Percentiles rank a stretch among this genome's conserved stretches.
Evolutionary conservation across 1,139 yeast species (phyloP).

Genomic region (Groenewaldozyma auringiensis): DNA sequence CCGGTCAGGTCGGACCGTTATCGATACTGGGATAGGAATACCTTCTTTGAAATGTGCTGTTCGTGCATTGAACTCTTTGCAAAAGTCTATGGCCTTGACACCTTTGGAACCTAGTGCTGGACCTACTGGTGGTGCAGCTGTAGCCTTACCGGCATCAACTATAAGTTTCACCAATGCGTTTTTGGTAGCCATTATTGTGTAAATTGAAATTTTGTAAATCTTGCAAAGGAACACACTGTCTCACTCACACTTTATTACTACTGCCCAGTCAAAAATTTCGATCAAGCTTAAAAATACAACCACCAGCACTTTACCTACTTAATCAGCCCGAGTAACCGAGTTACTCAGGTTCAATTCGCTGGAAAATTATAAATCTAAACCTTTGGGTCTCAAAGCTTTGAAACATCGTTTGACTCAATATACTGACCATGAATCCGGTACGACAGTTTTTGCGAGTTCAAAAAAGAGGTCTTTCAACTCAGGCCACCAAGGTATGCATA

Average conservation of each 20-base stretch:
- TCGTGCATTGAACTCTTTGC: slow-evolving; percentile 97
- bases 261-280: no score
- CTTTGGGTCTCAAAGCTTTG: no score
- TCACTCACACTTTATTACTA: no score
- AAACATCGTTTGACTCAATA: no score
- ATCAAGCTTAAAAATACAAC: no score
- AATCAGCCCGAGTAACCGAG: no score
- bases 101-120: slow-evolving; percentile 99
- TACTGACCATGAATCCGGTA: background rate
- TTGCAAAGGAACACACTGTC: no score
- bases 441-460: background rate
- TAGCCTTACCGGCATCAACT: slow-evolving; percentile 98
- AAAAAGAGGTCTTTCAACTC: background rate
- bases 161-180: slow-evolving; percentile 71
- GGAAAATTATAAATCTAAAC: no score
- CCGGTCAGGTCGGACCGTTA: slow-evolving; percentile 88
- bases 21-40: slow-evolving; percentile 78
- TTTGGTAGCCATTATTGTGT: slow-evolving; percentile 22
- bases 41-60: slow-evolving; percentile 83
- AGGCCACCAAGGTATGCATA: slow-evolving; percentile 1
- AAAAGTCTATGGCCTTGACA: slow-evolving; percentile 95
- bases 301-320: no score
- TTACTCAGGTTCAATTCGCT: no score
- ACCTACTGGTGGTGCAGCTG: slow-evolving; percentile 99
- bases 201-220: no score